Evolutionary conservation across 148 eudicot species (phyloP), one percentile per base, ranked within the genome.

Genomic region (Spergularia marina): DNA sequence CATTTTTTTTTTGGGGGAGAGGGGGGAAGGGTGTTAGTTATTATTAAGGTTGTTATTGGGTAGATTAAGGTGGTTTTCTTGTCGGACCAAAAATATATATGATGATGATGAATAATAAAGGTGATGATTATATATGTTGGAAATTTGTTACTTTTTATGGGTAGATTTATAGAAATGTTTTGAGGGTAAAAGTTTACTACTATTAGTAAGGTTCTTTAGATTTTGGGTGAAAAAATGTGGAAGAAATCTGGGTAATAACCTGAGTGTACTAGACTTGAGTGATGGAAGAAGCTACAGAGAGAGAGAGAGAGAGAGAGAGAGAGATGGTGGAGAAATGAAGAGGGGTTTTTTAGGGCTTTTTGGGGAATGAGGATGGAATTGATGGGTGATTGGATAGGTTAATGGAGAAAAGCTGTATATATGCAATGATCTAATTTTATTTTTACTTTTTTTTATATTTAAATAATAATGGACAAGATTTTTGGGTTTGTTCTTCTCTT

Each of bases 281-380:
- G 36, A 30, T 30, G 36, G 36, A 30, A 30, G 36, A 30, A 30
- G 36, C 36, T 30, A 30, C 36, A 30, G 36, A 30, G 36, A 30
- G 36, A 23, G 25, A 23, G 25, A 23, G 25, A 23, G 25, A 23
- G 25, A 23, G 25, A 30, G 36, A 30, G 36, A 2, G 36, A 30
- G 36, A 30, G 4, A 30, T 30, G 36, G 36, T 30, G 36, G 36
- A 30, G 4, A 30, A 30, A 30, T 30, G 36, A 30, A 23, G 36
- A 23, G 36, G 30, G 63, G 63, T 4, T 20, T 63, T 70, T 71
- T 83, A 74, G 88, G 85, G 84, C 78, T 75, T 75, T 76, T 75
- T 72, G 68, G 78, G 78, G 73, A 80, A 83, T 51, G 44, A 39
- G 34, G 78, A 75, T 57, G 39, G 79, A 71, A 2, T 17, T 34